A percentile compares a stretch with the other conserved stretches of the same genome.
These are phyloP conservation scores for Dothidotthia symphoricarpi DNA, from an alignment of 2,329 filamentous ascomycete genomes.

Conservation along the genomic window DNA sequence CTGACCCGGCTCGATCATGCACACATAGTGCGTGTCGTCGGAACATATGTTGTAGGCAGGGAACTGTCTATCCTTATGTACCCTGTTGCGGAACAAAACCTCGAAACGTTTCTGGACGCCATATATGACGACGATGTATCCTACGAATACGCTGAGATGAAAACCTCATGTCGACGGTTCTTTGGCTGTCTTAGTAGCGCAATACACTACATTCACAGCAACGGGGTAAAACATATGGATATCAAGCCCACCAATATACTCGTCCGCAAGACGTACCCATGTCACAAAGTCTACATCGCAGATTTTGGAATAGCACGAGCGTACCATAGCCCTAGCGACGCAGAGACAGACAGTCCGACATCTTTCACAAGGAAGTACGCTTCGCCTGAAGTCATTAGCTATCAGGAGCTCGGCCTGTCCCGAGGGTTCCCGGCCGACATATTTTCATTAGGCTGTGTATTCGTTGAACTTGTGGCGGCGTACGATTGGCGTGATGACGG, in stretches of 20 bases:
- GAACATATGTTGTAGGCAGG: slow-evolving; percentile 1
- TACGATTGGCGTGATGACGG: no score
- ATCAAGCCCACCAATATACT: slow-evolving; percentile 29
- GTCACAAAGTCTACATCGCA: slow-evolving; percentile 20
- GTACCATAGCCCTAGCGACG: slow-evolving; percentile 4
- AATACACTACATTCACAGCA: slow-evolving; percentile 15
- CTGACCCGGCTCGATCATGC: slow-evolving; percentile 13
- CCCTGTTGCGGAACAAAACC: slow-evolving; percentile 18
- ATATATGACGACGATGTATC: background rate
- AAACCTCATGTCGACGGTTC: slow-evolving; percentile 1
- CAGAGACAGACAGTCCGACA: background rate
- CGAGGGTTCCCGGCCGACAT: slow-evolving; percentile 19
- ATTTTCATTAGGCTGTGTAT: slow-evolving; percentile 26
- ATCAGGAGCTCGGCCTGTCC: background rate
- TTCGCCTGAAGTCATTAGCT: slow-evolving; percentile 1
- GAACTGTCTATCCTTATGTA: slow-evolving; percentile 21
- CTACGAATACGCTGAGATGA: background rate
- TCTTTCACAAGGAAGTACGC: slow-evolving; percentile 4
- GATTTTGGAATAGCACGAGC: slow-evolving; percentile 25
- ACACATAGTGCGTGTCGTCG: slow-evolving; percentile 22
- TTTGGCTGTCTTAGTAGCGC: slow-evolving; percentile 14
- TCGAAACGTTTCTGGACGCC: slow-evolving; percentile 15
- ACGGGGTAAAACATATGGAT: slow-evolving; percentile 25
- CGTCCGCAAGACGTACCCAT: slow-evolving; percentile 6
- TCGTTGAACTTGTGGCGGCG: slow-evolving; percentile 13